These are phyloP conservation scores for Cryptomeria japonica DNA, from an alignment of 75 land plant species.

Conservation along the genomic window DNA sequence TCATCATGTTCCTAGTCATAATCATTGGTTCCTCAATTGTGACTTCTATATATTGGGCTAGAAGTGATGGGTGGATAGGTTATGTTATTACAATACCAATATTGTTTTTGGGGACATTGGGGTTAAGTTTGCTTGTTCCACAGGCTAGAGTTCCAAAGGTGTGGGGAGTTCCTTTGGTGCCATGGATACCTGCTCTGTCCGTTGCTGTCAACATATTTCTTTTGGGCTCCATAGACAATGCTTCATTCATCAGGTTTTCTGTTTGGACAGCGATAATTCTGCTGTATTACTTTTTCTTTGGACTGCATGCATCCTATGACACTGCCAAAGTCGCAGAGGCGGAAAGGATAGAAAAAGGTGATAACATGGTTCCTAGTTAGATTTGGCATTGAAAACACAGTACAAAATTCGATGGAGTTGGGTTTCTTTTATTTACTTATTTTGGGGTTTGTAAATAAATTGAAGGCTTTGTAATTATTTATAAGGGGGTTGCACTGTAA, in stretches of 20 bases:
- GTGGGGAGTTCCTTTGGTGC: conserved; percentile 93
- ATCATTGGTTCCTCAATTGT: conserved; percentile 58
- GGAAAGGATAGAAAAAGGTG: neutral
- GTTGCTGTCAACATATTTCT: conserved; percentile 74
- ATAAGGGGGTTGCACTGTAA: neutral
- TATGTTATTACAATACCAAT: conserved; percentile 49
- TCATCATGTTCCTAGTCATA: conserved; percentile 38
- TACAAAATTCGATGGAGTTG: too few species aligned
- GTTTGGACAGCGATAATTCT: conserved; percentile 63
- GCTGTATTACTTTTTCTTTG: conserved; percentile 76
- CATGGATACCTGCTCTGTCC: conserved; percentile 83
- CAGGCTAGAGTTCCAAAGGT: conserved; percentile 52
- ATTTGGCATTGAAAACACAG: too few species aligned
- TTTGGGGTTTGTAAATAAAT: too few species aligned
- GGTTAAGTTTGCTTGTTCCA: conserved; percentile 40
- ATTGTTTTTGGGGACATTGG: conserved; percentile 66
- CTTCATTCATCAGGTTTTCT: conserved; percentile 67
- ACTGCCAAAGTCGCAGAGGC: conserved; percentile 35
- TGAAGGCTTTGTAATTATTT: too few species aligned
- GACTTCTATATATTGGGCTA: conserved; percentile 66
- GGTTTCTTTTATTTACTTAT: too few species aligned
- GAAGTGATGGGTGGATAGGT: conserved; percentile 52
- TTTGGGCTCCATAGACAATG: conserved; percentile 68
- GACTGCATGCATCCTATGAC: conserved; percentile 84
- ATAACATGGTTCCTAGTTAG: too few species aligned